Percentiles rank a stretch among this genome's conserved stretches.
Evolutionary conservation across 2,329 filamentous ascomycete genomes (phyloP).

Genomic region (Alternaria conjuncta): DNA sequence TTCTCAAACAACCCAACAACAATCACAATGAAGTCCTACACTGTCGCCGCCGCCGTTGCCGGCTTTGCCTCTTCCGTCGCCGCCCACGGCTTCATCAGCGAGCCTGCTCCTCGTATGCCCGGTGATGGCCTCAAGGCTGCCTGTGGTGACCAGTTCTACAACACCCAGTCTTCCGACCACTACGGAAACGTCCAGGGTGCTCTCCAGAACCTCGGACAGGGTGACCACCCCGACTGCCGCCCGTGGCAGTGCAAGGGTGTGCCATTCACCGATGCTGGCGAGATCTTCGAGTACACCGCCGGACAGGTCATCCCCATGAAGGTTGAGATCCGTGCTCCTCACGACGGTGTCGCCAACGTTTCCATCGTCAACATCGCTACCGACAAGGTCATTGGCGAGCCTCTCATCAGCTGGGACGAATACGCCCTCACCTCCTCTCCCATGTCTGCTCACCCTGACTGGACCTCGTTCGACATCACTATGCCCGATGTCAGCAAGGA

Average conservation of each 20-base stretch:
- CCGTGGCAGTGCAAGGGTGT: conserved; percentile 66
- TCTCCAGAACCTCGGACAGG: conserved; percentile 53
- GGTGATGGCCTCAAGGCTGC: conserved; percentile 59
- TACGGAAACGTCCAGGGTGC: conserved; percentile 65
- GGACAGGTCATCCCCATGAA: conserved; percentile 56
- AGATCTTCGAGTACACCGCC: conserved; percentile 58
- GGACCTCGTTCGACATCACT: conserved; percentile 61
- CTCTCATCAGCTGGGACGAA: conserved; percentile 61
- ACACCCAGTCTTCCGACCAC: conserved; percentile 60
- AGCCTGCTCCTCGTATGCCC: conserved; percentile 57
- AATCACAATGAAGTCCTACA: conserved; percentile 53
- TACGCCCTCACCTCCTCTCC: conserved; percentile 60
- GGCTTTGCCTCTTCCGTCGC: conserved; percentile 56
- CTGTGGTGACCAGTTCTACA: conserved; percentile 62
- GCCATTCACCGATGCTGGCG: conserved; percentile 62
- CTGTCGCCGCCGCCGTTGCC: conserved; percentile 51
- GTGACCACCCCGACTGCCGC: conserved; percentile 58
- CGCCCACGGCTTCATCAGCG: conserved; percentile 61
- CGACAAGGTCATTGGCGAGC: conserved; percentile 60
- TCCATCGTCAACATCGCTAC: conserved; percentile 62
- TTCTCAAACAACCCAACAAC: conserved; percentile 20
- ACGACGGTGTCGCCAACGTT: conserved; percentile 64
- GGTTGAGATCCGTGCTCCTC: conserved; percentile 59
- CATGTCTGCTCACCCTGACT: conserved; percentile 49
- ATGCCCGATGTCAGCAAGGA: conserved; percentile 59